These are phyloP conservation scores for Hydnum rufescens DNA, from an alignment of 768 basidiomycete genomes.

Conservation along the genomic window DNA sequence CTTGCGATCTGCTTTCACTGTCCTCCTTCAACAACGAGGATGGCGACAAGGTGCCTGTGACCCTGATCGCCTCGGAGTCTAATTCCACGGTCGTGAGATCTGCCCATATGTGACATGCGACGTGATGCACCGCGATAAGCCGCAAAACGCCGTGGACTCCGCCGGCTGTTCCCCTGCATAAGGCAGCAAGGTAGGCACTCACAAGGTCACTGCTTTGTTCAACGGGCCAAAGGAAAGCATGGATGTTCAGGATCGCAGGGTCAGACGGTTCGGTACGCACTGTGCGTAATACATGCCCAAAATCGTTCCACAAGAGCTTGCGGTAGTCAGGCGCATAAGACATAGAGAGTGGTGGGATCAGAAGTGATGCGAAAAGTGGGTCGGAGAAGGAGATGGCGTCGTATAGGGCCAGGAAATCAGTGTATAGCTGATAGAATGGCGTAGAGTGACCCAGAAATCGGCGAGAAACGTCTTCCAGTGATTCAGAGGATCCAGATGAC, in stretches of 20 bases:
- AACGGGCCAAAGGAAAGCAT: slow-evolving; percentile 42
- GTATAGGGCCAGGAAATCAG: slow-evolving; percentile 79
- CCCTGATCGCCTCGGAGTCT: neutral
- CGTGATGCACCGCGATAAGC: slow-evolving; percentile 56
- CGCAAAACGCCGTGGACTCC: slow-evolving; percentile 35
- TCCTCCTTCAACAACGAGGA: neutral
- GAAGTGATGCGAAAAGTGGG: slow-evolving; percentile 47
- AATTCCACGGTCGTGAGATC: slow-evolving; percentile 23
- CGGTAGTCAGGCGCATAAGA: slow-evolving; percentile 60
- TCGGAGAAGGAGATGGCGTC: slow-evolving; percentile 80
- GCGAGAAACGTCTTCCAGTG: slow-evolving; percentile 30
- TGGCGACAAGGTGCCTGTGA: neutral
- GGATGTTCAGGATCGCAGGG: slow-evolving; percentile 13
- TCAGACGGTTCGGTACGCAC: slow-evolving; percentile 32
- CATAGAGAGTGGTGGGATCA: slow-evolving; percentile 62
- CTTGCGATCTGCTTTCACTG: too few relatives aligned
- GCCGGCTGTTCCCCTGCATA: slow-evolving; percentile 18
- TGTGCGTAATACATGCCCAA: slow-evolving; percentile 40
- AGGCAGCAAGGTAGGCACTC: slow-evolving; percentile 38
- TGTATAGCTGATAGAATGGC: slow-evolving; percentile 89
- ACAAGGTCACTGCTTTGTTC: slow-evolving; percentile 45
- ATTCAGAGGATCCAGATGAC: slow-evolving; percentile 2
- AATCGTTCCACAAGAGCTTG: slow-evolving; percentile 67
- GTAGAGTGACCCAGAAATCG: slow-evolving; percentile 42
- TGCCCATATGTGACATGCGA: slow-evolving; percentile 56